These are phyloP conservation scores for Neofusicoccum sp. DNA, from an alignment of 2,329 filamentous ascomycete species.

Conservation along the genomic window DNA sequence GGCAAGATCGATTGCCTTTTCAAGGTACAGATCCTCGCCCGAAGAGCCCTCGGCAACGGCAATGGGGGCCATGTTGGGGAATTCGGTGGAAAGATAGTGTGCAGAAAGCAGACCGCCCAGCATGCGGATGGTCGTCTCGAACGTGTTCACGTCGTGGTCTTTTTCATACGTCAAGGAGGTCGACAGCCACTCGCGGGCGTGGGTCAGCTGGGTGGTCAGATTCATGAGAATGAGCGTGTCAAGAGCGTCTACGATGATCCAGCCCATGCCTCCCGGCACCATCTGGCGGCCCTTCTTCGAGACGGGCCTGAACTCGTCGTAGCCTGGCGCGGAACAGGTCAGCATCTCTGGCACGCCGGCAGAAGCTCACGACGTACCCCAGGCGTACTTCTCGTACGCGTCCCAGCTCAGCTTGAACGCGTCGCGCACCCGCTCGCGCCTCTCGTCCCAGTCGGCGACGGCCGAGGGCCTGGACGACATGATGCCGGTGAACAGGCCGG, in stretches of 20 bases:
- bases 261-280: conserved; percentile 82
- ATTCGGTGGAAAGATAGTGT: conserved; percentile 86
- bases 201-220: conserved; percentile 76
- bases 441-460: conserved; percentile 68
- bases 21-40: conserved; percentile 89
- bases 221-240: conserved; percentile 99
- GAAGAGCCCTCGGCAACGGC: conserved; percentile 66
- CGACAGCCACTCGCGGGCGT: conserved; percentile 86
- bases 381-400: conserved; percentile 87
- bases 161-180: conserved; percentile 81
- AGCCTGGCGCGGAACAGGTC: conserved; percentile 42
- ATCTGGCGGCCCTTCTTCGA: conserved; percentile 79
- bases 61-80: conserved; percentile 74
- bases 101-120: conserved; percentile 88
- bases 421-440: conserved; percentile 79
- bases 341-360: neutral
- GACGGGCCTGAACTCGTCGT: conserved; percentile 83
- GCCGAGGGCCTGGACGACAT: conserved; percentile 3
- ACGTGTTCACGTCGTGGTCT: conserved; percentile 93
- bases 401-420: conserved; percentile 92
- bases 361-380: conserved; percentile 63
- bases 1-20: conserved; percentile 91
- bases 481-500: neutral
- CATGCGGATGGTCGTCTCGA: conserved; percentile 98
- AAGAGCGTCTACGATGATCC: conserved; percentile 95